Base-by-base conservation (phyloP, 73 alveolate species). In the Symbiodinium pilosum region DNA sequence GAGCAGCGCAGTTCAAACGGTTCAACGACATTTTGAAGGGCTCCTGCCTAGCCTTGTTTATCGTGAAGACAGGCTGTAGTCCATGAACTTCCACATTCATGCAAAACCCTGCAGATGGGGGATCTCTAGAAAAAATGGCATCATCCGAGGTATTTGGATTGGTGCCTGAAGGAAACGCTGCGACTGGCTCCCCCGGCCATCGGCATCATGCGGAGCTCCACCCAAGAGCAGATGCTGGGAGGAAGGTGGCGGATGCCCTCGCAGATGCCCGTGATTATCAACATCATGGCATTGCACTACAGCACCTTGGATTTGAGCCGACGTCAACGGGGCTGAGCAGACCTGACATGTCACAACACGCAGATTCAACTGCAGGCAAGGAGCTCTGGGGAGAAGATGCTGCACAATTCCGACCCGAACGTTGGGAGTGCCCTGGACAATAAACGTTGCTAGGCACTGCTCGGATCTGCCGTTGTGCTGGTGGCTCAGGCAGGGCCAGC, bases 381-480 rank as follows among this genome's bases (percentile, higher is more conserved):
- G 95, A 59, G 30, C 95, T 64, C 32, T 88, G 95, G 95, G 95
- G 95, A 14, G 47, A 43, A 6, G 95, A 88, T 30, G 95, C 44
- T 77, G 87, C 73, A 36, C 39, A 64, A 59, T 88, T 88, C 95
- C 73, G 75, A 36, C 95, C 95, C 0, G 95, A 68, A 34, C 95
- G 95, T 4, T 88, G 95, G 95, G 95, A 88, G 95, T 39, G 26
- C 28, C 95, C 39, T 51, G 94, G n/a, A n/a, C n/a, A n/a, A 47
- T 47, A 14, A n/a, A 47, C 14, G 59, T 47, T 47, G 59, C 59
- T 47, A 9, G 59, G 59, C 59, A 47, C 14, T 6, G 59, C 59
- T 47, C 77, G n/a, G n/a, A n/a, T n/a, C n/a, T n/a, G n/a, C n/a
- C n/a, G n/a, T n/a, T n/a, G n/a, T n/a, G n/a, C n/a, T 32, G 39